Percentiles rank a stretch among this genome's conserved stretches.
Conservation (phyloP, 202 grass and related monocot species). For the Zizania palustris region DNA sequence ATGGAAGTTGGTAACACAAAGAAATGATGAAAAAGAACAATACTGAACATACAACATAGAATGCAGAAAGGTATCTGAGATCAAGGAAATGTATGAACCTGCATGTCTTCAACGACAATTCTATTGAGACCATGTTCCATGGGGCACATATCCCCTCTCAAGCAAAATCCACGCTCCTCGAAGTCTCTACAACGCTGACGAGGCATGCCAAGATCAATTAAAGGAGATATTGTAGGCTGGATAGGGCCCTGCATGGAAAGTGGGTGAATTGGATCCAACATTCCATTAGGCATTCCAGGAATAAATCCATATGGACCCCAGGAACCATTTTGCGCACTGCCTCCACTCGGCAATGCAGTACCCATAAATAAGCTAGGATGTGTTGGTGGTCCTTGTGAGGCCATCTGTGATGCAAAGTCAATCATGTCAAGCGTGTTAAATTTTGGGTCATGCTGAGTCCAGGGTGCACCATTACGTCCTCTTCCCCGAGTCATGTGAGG, state of each 20-base stretch:
- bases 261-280: constrained; percentile 83
- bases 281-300: constrained; percentile 80
- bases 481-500: constrained; percentile 62
- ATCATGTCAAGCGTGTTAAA: constrained; percentile 71
- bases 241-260: constrained; percentile 72
- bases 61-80: constrained; percentile 35
- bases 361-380: constrained; percentile 66
- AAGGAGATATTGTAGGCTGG: constrained; percentile 53
- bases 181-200: constrained; percentile 95
- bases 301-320: constrained; percentile 91
- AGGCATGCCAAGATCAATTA: constrained; percentile 85
- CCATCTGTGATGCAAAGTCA: constrained; percentile 83
- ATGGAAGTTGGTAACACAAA: neutral
- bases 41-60: constrained; percentile 20
- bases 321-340: constrained; percentile 57
- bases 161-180: constrained; percentile 93
- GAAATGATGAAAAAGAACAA: constrained; percentile 10
- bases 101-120: constrained; percentile 97
- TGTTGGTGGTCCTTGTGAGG: constrained; percentile 65
- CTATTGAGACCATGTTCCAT: constrained; percentile 99
- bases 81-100: constrained; percentile 60
- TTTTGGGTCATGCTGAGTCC: constrained; percentile 70
- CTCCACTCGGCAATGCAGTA: constrained; percentile 50
- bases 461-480: constrained; percentile 62
- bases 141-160: constrained; percentile 97